Evolutionary conservation across 2,329 filamentous ascomycete genomes (phyloP), one percentile per base, ranked within the genome.

Genomic region (Xylaria multiplex): DNA sequence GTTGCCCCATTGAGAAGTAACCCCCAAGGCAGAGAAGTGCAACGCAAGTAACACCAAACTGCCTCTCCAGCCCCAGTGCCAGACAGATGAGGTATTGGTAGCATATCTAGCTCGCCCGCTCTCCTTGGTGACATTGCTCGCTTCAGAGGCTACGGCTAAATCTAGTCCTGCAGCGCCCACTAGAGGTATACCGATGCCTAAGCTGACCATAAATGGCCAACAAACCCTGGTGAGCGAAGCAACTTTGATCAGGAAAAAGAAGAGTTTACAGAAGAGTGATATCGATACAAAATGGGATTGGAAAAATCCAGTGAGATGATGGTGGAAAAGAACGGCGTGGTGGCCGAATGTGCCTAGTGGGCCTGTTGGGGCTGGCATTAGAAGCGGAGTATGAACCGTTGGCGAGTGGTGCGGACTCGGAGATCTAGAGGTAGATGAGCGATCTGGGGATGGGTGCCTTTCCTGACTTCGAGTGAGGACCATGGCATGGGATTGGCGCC

Each of bases 81-180:
- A 77, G 6, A 56, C 64, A 35, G 66, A 64, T 1, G 68, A 46
- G 13, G 62, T 45, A 19, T 57, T 59, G 30, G 53, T 43, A n/a
- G 54, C n/a, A 24, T 59, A 69, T 35, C 64, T 69, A 58, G 50
- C 67, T 42, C 66, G 62, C 8, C 65, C 65, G 27, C 68, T 59
- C 43, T 67, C 59, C 16, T 43, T 45, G n/a, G 64, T 14, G 49
- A 66, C 30, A 19, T 48, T 57, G 55, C 68, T 68, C 37, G 58
- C 67, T 30, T 70, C 69, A 30, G 65, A 69, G 6, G 82, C 78
- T 40, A 84, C 70, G 24, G 80, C 83, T n/a, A 89, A 76, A 63
- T 94, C 92, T 13, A 93, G 72, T 1, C 86, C 87, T 8, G 92
- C 93, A 7, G 95, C 77, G 3, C 85, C 78, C 4, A 96, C 79